phyloP scores from a whole-genome alignment of 192 early-diverging fungal genomes.

The Entomortierella chlamydospora region DNA sequence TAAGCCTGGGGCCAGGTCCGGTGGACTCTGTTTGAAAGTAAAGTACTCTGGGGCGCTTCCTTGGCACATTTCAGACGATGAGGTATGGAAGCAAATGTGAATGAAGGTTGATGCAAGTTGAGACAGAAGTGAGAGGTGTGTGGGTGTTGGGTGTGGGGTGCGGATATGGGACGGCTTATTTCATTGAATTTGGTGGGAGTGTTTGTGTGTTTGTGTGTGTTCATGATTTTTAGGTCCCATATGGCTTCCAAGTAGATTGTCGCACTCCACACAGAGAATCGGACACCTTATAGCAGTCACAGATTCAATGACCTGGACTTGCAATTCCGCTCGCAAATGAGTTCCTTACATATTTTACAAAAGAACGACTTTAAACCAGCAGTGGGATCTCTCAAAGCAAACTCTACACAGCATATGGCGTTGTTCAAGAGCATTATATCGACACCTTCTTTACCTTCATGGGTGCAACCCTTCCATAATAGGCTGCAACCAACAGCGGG shows the following conservation, averaged over 20 bases:
- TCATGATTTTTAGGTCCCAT: no score
- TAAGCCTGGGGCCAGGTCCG: conserved; percentile 15
- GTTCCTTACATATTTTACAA: conserved; percentile 37
- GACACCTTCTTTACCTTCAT: conserved; percentile 36
- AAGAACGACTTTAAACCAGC: conserved; percentile 36
- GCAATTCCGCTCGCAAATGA: not conserved
- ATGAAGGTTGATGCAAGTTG: not conserved
- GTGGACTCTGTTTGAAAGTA: conserved; percentile 34
- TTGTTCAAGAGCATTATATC: conserved; percentile 20
- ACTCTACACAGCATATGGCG: conserved; percentile 47
- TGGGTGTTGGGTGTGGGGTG: not conserved
- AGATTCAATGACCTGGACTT: not conserved
- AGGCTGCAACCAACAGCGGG: conserved; percentile 20
- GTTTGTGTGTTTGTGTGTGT: no score
- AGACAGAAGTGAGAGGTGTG: not conserved
- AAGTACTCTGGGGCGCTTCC: conserved; percentile 34
- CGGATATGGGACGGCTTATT: no score
- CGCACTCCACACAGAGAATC: not conserved
- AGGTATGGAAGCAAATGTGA: not conserved
- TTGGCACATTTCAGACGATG: conserved; percentile 29
- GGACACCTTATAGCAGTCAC: not conserved
- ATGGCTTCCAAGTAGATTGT: no score
- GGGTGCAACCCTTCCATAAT: conserved; percentile 3
- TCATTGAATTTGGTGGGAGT: no score
- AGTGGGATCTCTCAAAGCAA: conserved; percentile 50